Conservation (phyloP, 2,329 filamentous ascomycete genomes). For the Rutstroemia sp. region DNA sequence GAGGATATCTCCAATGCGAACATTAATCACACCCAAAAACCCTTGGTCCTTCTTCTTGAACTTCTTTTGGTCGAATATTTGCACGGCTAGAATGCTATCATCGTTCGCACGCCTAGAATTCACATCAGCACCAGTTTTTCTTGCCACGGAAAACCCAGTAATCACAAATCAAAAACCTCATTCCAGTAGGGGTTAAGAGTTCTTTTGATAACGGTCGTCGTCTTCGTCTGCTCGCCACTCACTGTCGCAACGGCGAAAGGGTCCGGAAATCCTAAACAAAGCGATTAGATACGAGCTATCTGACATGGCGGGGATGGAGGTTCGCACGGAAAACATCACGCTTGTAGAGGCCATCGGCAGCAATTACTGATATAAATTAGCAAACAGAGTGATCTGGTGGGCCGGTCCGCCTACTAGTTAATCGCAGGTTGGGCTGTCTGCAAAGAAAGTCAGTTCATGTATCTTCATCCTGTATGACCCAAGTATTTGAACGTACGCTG, state of each 20-base stretch:
- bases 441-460: slow-evolving; percentile 21
- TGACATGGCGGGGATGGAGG: not conserved
- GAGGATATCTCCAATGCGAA: slow-evolving; percentile 89
- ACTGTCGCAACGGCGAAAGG: slow-evolving; percentile 96
- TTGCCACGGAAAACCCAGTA: slow-evolving; percentile 6
- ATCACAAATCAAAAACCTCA: slow-evolving; percentile 92
- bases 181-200: slow-evolving; percentile 99
- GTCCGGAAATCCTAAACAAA: slow-evolving; percentile 75
- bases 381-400: not conserved
- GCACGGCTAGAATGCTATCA: slow-evolving; percentile 92
- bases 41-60: slow-evolving; percentile 99
- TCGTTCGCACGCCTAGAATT: slow-evolving; percentile 72
- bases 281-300: slow-evolving; percentile 12
- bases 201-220: slow-evolving; percentile 94
- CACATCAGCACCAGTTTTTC: slow-evolving; percentile 15
- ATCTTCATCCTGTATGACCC: slow-evolving; percentile 11
- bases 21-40: slow-evolving; percentile 95
- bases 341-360: slow-evolving; percentile 96
- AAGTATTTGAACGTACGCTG: slow-evolving; percentile 45
- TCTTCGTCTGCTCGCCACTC: slow-evolving; percentile 96
- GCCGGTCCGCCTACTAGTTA: slow-evolving; percentile 67
- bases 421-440: slow-evolving; percentile 79
- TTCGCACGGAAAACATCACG: slow-evolving; percentile 95
- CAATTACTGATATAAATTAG: slow-evolving; percentile 68
- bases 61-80: slow-evolving; percentile 99